A percentile compares a stretch with the other conserved stretches of the same genome.
Evolutionary conservation across 2,329 filamentous ascomycete genomes (phyloP).

Genomic region (Bipolaris oryzae): DNA sequence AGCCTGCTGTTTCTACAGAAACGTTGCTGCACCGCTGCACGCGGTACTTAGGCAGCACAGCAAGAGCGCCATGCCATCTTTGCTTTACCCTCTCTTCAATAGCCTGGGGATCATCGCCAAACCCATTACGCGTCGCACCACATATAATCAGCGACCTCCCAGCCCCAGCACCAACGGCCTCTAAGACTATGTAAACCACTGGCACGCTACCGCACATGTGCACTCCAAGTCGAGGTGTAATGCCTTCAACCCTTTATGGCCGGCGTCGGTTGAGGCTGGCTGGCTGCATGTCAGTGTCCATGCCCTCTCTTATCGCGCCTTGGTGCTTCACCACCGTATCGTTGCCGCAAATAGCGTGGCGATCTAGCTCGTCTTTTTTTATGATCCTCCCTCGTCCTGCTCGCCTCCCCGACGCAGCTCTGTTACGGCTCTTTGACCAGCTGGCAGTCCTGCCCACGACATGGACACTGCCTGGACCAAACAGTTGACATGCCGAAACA

Average conservation of each 20-base stretch:
- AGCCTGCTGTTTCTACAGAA: slow-evolving; percentile 9
- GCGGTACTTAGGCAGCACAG: not conserved
- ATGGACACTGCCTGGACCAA: not conserved
- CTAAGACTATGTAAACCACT: not conserved
- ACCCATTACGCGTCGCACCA: slow-evolving; percentile 41
- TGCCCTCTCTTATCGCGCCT: not conserved
- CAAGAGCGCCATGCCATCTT: slow-evolving; percentile 1
- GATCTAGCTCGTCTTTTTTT: slow-evolving; percentile 16
- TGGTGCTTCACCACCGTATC: slow-evolving; percentile 14
- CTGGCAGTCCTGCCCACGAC: not conserved
- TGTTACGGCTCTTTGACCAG: not conserved
- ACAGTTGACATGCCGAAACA: not conserved
- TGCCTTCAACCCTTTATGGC: not conserved
- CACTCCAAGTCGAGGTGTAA: not conserved
- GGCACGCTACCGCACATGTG: not conserved
- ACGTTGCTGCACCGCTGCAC: slow-evolving; percentile 12
- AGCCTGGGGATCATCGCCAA: slow-evolving; percentile 6
- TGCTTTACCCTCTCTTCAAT: slow-evolving; percentile 7
- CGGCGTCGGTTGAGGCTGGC: too few species aligned
- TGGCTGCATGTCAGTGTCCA: not conserved
- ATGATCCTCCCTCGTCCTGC: slow-evolving; percentile 14
- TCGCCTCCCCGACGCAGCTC: slow-evolving; percentile 8
- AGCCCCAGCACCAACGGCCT: slow-evolving; percentile 3
- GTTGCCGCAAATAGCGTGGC: slow-evolving; percentile 20
- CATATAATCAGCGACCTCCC: slow-evolving; percentile 28